A percentile compares a stretch with the other conserved stretches of the same genome.
These are phyloP conservation scores for Tulasnella sp. DNA, from an alignment of 768 basidiomycete genomes.

Conservation along the genomic window DNA sequence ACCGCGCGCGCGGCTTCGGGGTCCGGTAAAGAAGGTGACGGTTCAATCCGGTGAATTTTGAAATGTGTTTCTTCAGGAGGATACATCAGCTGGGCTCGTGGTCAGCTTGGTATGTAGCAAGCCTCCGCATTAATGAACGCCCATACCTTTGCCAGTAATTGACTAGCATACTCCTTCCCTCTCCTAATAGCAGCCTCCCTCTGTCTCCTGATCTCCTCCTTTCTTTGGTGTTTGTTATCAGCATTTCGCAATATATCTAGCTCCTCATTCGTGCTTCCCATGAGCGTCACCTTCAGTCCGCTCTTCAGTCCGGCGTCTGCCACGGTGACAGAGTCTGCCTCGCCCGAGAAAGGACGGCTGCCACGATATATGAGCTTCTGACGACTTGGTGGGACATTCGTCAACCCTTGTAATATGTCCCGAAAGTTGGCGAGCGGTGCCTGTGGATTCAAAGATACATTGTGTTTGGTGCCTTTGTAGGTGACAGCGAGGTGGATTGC, in stretches of 20 bases:
- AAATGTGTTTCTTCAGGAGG: constrained; percentile 35
- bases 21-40: constrained; percentile 56
- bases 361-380: constrained; percentile 73
- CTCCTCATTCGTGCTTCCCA: constrained; percentile 57
- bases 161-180: constrained; percentile 39
- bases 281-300: constrained; percentile 60
- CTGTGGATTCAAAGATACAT: constrained; percentile 43
- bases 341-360: constrained; percentile 37
- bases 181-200: constrained; percentile 48
- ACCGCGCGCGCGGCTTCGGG: constrained; percentile 49
- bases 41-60: constrained; percentile 56
- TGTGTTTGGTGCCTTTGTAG: constrained; percentile 29
- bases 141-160: too few species aligned
- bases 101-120: not conserved
- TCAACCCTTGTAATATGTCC: constrained; percentile 50
- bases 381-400: constrained; percentile 51
- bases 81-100: constrained; percentile 15
- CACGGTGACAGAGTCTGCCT: constrained; percentile 31
- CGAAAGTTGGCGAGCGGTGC: constrained; percentile 47
- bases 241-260: constrained; percentile 45
- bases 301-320: constrained; percentile 50
- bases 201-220: constrained; percentile 52
- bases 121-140: not conserved
- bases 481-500: not conserved
- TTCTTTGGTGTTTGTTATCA: constrained; percentile 51